A percentile compares a stretch with the other conserved stretches of the same genome.
Conservation (phyloP, 2,329 filamentous ascomycete species). For the Amylocarpus encephaloides region DNA sequence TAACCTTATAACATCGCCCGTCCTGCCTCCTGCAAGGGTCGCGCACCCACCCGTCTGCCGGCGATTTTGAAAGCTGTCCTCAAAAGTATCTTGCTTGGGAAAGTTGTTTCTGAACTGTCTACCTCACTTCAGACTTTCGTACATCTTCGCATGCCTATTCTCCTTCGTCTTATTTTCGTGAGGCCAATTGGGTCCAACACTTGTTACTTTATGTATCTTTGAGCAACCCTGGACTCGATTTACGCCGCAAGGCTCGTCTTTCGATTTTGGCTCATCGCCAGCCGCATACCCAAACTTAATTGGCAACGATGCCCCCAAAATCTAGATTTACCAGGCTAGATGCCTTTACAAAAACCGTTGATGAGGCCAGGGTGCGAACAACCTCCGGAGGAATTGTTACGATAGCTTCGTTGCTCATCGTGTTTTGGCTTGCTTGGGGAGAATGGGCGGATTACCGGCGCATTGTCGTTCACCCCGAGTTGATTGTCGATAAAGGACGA, state of each 20-base stretch:
- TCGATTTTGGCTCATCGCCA: background rate
- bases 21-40: background rate
- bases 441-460: constrained; percentile 94
- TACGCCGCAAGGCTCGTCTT: constrained; percentile 19
- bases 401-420: constrained; percentile 79
- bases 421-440: constrained; percentile 83
- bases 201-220: constrained; percentile 23
- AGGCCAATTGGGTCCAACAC: constrained; percentile 11
- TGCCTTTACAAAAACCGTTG: constrained; percentile 98
- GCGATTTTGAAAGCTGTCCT: constrained; percentile 6
- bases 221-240: constrained; percentile 6
- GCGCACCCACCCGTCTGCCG: background rate
- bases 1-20: no score
- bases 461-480: constrained; percentile 79
- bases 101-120: background rate
- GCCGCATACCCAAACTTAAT: background rate
- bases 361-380: constrained; percentile 93
- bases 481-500: constrained; percentile 95
- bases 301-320: constrained; percentile 67
- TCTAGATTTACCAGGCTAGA: constrained; percentile 94
- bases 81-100: background rate
- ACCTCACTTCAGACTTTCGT: background rate
- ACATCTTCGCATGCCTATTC: background rate
- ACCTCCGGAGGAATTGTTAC: constrained; percentile 95
- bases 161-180: background rate